These are phyloP conservation scores for Melanopsichium pennsylvanicum DNA, from an alignment of 1,284 basidiomycete species.

Conservation along the genomic window DNA sequence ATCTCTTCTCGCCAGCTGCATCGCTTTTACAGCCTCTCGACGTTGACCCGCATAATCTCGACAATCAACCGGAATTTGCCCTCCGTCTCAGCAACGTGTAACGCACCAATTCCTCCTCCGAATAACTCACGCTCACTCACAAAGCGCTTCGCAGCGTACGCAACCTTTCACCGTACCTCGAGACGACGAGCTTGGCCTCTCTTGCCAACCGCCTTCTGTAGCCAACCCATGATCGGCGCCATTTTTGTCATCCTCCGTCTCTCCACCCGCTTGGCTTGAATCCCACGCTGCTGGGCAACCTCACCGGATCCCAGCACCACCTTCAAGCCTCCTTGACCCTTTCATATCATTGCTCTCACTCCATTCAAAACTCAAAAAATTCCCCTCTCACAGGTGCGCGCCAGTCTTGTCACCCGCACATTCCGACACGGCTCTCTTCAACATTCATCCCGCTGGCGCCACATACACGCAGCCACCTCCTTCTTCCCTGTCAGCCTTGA, in stretches of 20 bases:
- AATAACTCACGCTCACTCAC: too few species aligned
- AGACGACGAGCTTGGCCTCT: slow-evolving; percentile 44
- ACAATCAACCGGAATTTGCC: neutral
- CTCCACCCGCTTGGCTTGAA: slow-evolving; percentile 47
- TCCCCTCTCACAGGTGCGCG: neutral
- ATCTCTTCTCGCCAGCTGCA: neutral
- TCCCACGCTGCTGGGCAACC: slow-evolving; percentile 38
- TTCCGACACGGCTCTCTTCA: neutral
- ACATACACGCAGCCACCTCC: slow-evolving; percentile 21
- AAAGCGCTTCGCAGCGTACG: neutral
- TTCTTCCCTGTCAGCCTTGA: neutral
- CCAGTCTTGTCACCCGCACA: neutral
- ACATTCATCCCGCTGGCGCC: neutral
- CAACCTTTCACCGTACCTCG: neutral
- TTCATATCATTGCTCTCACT: neutral
- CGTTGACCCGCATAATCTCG: neutral
- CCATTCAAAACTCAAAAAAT: neutral
- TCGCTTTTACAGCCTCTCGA: neutral
- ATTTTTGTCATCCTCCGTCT: slow-evolving; percentile 36
- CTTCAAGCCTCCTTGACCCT: slow-evolving; percentile 43
- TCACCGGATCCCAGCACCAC: slow-evolving; percentile 38
- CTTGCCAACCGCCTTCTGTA: slow-evolving; percentile 38
- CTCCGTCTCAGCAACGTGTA: neutral
- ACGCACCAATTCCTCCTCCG: too few species aligned
- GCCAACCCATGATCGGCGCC: slow-evolving; percentile 50